Conservation (phyloP, 148 eudicot genomes). For the Rhododendron ovatum region DNA sequence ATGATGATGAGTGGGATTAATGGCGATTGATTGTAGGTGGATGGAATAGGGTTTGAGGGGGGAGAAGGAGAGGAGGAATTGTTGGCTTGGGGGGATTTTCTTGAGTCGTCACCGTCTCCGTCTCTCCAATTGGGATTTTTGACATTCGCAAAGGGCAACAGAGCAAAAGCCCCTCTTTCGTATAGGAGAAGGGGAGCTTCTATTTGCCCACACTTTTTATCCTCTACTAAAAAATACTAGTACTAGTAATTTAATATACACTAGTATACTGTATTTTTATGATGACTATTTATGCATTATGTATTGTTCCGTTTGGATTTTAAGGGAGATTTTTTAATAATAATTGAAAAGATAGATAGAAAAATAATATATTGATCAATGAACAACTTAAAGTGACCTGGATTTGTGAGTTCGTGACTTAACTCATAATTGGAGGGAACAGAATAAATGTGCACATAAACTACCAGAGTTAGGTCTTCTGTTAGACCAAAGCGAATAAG, state of each 20-base stretch:
- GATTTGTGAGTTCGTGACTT: no score
- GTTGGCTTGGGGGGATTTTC: background rate
- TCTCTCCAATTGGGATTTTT: background rate
- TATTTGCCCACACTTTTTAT: background rate
- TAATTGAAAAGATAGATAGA: no score
- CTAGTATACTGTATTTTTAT: no score
- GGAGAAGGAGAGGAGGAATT: background rate
- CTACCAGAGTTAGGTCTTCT: no score
- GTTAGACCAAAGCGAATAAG: no score
- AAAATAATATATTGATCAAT: no score
- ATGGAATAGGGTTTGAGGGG: background rate
- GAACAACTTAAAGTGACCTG: no score
- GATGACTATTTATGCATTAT: background rate
- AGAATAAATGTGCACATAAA: no score
- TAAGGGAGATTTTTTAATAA: no score
- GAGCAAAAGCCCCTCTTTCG: background rate
- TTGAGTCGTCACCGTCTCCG: background rate
- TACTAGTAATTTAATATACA: no score
- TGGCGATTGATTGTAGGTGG: background rate
- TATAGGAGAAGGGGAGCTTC: background rate
- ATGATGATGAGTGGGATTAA: background rate
- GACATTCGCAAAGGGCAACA: background rate
- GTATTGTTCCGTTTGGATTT: no score
- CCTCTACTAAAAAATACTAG: background rate
- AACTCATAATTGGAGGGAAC: no score